Evolutionary conservation across 371 early-diverging fungal genomes (phyloP).

Genomic region (Mortierella sp.): DNA sequence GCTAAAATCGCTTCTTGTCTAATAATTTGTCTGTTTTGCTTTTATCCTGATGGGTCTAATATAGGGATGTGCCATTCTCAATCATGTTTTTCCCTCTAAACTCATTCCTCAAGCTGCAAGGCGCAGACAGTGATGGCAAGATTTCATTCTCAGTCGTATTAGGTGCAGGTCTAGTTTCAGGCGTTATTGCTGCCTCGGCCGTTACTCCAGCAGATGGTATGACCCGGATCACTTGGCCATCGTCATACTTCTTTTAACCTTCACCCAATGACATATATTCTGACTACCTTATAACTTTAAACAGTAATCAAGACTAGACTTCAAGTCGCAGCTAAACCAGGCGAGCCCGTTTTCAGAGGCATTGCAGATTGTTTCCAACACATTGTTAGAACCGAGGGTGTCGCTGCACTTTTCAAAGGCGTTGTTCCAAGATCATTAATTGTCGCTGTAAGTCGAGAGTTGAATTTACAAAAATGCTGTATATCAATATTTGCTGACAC

Average conservation of each 20-base stretch:
- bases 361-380: slow-evolving; percentile 89
- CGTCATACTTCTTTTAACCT: neutral
- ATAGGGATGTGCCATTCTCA: slow-evolving; percentile 96
- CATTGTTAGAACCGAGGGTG: slow-evolving; percentile 93
- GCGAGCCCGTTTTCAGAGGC: slow-evolving; percentile 91
- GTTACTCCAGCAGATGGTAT: slow-evolving; percentile 94
- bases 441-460: slow-evolving; percentile 44
- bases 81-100: slow-evolving; percentile 97
- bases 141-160: slow-evolving; percentile 81
- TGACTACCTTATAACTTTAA: neutral
- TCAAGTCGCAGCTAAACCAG: slow-evolving; percentile 93
- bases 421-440: slow-evolving; percentile 62
- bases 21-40: neutral
- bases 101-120: slow-evolving; percentile 93
- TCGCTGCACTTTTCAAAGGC: slow-evolving; percentile 96
- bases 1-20: neutral
- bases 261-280: too few relatives aligned
- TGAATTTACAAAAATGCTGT: too few relatives aligned
- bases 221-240: neutral
- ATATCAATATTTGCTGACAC: neutral
- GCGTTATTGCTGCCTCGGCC: slow-evolving; percentile 97
- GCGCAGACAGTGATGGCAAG: slow-evolving; percentile 82
- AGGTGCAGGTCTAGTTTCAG: slow-evolving; percentile 93
- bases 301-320: slow-evolving; percentile 96
- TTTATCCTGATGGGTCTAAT: neutral